Evolutionary conservation across 257 asterid species (phyloP).

Genomic region (Parsonsia alboflavescens): DNA sequence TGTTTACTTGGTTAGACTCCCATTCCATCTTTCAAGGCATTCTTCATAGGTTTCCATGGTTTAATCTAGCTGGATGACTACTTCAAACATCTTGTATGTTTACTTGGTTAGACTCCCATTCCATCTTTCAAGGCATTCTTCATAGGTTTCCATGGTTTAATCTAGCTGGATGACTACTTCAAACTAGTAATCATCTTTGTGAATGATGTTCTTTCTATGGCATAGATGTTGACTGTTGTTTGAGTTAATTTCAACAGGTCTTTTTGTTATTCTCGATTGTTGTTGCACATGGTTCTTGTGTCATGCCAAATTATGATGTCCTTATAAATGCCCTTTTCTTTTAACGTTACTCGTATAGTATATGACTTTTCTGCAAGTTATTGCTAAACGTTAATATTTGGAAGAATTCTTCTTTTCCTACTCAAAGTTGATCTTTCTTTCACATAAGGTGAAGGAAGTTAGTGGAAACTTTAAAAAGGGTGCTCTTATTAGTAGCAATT

Average conservation of each 20-base stretch:
- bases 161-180: neutral
- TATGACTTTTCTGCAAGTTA: neutral
- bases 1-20: neutral
- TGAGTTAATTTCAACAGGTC: constrained; percentile 10
- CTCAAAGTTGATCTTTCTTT: neutral
- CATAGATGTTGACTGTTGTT: neutral
- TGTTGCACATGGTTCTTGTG: constrained; percentile 21
- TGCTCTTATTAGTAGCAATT: too few relatives aligned
- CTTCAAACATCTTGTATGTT: too few relatives aligned
- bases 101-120: too few relatives aligned
- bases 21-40: neutral
- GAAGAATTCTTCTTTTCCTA: too few relatives aligned
- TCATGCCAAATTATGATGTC: constrained; percentile 24
- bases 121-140: neutral
- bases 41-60: neutral
- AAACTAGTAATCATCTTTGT: constrained; percentile 1
- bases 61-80: neutral
- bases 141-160: constrained; percentile 2
- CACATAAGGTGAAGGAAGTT: too few relatives aligned
- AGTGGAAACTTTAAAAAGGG: too few relatives aligned
- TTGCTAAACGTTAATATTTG: neutral
- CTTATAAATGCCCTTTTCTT: neutral
- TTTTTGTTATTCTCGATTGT: neutral
- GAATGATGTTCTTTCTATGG: neutral
- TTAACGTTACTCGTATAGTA: neutral